A percentile compares a stretch with the other conserved stretches of the same genome.
Conservation (phyloP, 306 rosid species). For the Arachis stenosperma region DNA sequence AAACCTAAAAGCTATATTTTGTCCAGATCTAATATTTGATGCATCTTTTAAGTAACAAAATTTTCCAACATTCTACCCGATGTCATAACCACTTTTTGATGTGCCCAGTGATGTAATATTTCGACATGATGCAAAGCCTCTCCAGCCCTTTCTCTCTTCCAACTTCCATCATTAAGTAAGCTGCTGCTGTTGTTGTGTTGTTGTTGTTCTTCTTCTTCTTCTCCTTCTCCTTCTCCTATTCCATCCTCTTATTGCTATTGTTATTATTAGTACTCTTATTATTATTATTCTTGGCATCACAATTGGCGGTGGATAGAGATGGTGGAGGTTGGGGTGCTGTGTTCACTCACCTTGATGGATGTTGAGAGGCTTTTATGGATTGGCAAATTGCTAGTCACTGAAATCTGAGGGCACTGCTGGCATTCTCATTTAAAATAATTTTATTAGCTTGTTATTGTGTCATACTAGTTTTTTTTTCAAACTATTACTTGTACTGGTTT, state of each 20-base stretch:
- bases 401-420: conserved; percentile 45
- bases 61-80: too few species aligned
- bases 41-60: too few species aligned
- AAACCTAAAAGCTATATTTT: background rate
- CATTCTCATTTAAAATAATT: background rate
- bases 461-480: background rate
- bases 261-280: background rate
- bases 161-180: conserved; percentile 17
- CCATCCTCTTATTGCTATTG: too few species aligned
- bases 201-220: background rate
- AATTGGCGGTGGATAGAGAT: conserved; percentile 34
- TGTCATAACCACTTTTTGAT: background rate
- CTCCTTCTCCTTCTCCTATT: background rate
- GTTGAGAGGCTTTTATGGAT: conserved; percentile 41
- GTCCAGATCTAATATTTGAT: background rate
- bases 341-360: conserved; percentile 22
- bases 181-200: background rate
- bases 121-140: conserved; percentile 17
- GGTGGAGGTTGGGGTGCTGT: conserved; percentile 34
- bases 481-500: background rate
- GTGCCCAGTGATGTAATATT: conserved; percentile 43
- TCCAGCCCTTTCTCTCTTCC: conserved; percentile 41
- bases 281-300: background rate
- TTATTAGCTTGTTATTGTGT: background rate
- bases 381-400: conserved; percentile 7